Evolutionary conservation across 2,329 filamentous ascomycete genomes (phyloP).

Genomic region (Aspergillus oerlinghausenensis): DNA sequence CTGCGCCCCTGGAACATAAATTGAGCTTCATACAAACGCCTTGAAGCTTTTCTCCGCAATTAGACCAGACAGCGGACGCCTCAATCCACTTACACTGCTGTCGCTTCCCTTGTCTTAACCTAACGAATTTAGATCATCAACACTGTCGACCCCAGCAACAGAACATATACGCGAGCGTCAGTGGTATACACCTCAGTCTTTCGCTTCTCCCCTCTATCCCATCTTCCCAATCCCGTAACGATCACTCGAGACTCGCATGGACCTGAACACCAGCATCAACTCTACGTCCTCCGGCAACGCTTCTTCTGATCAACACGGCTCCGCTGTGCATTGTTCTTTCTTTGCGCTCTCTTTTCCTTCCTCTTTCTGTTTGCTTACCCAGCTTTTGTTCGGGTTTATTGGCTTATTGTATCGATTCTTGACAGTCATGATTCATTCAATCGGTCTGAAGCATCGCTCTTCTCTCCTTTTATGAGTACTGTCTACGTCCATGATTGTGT

Average conservation of each 20-base stretch:
- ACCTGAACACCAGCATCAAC: neutral
- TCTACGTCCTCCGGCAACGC: neutral
- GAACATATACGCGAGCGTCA: neutral
- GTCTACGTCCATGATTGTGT: neutral
- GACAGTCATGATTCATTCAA: neutral
- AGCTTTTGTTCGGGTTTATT: neutral
- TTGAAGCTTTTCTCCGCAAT: neutral
- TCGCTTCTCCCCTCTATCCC: neutral
- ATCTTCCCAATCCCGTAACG: too few species aligned
- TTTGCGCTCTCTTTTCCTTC: neutral
- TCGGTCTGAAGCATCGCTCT: neutral
- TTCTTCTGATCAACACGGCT: neutral
- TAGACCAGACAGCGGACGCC: neutral
- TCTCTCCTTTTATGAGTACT: neutral
- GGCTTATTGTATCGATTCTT: neutral
- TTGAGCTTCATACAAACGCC: neutral
- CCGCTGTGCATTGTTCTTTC: neutral
- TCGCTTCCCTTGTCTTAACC: neutral
- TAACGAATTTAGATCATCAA: neutral
- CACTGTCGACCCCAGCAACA: neutral
- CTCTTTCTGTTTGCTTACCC: neutral
- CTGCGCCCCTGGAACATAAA: neutral
- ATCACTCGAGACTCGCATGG: neutral
- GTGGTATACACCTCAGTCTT: neutral
- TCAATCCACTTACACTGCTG: too few species aligned